phyloP scores from a whole-genome alignment of 2,329 filamentous ascomycete species.

The Colletotrichum sp. region DNA sequence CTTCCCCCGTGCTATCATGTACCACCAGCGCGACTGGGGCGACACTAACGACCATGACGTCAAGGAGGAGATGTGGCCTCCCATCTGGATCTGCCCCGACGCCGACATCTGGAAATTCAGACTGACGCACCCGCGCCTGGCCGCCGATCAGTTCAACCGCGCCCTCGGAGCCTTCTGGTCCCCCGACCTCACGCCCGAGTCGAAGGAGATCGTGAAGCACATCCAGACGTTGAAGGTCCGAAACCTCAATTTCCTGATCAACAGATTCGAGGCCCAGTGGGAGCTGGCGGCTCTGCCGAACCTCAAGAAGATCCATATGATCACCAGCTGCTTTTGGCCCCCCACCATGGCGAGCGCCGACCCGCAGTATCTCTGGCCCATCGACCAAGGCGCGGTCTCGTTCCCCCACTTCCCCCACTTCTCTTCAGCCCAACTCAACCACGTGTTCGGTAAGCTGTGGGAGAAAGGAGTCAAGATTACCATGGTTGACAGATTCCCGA shows the following conservation, averaged over 20 bases:
- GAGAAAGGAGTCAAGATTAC: not conserved
- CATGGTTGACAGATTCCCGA: not conserved
- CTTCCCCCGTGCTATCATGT: not conserved
- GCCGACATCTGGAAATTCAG: not conserved
- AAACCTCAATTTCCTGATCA: not conserved
- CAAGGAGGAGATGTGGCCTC: not conserved
- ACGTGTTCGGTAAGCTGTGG: not conserved
- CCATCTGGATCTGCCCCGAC: not conserved
- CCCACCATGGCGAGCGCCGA: not conserved
- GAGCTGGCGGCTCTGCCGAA: not conserved
- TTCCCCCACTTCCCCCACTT: not conserved
- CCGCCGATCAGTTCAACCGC: not conserved
- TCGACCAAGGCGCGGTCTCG: not conserved
- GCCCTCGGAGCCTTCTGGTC: not conserved
- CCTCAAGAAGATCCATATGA: not conserved
- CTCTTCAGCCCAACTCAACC: not conserved
- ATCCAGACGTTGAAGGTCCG: not conserved
- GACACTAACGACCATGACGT: not conserved
- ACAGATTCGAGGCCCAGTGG: not conserved
- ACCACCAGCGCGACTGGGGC: not conserved
- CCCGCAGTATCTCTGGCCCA: not conserved
- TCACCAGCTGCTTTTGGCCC: not conserved
- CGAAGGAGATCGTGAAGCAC: not conserved
- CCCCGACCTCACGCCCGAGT: not conserved
- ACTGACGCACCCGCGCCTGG: not conserved